These are phyloP conservation scores for Silene conica DNA, from an alignment of 148 eudicot genomes.

Conservation along the genomic window DNA sequence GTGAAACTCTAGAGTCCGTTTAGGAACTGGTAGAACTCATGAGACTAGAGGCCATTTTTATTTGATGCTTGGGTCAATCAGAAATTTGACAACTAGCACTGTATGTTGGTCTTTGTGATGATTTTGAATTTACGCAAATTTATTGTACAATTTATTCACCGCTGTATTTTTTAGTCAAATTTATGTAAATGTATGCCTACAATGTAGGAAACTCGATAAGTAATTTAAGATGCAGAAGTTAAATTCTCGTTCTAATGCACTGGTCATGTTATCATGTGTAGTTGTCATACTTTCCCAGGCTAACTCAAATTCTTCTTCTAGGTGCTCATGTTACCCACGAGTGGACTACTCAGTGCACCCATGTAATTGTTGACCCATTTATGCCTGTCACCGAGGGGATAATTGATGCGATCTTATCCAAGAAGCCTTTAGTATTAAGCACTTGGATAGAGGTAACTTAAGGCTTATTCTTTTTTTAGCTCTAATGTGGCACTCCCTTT, in stretches of 20 bases:
- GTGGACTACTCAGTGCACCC: conserved; percentile 79
- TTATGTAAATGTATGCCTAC: not conserved
- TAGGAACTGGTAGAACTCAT: not conserved
- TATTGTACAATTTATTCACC: not conserved
- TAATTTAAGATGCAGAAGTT: conserved; percentile 1
- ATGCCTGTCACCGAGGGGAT: conserved; percentile 52
- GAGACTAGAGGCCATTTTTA: not conserved
- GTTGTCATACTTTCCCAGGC: conserved; percentile 4
- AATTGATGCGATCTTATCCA: conserved; percentile 69
- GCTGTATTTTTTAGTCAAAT: not conserved
- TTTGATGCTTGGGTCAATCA: conserved; percentile 2
- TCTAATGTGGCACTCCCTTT: not conserved
- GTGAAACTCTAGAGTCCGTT: not conserved
- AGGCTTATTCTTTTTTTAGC: not conserved
- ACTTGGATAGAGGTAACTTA: conserved; percentile 83
- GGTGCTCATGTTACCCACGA: conserved; percentile 55
- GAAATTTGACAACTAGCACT: not conserved
- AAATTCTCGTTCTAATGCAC: not conserved
- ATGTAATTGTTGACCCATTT: conserved; percentile 77
- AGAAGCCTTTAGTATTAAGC: conserved; percentile 48
- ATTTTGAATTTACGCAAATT: not conserved
- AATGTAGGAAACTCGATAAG: not conserved
- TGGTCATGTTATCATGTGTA: conserved; percentile 8
- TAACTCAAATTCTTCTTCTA: conserved; percentile 23
- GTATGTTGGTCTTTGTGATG: too few species aligned